These are phyloP conservation scores for Dianthus caryophyllus DNA, from an alignment of 148 eudicot species.

Conservation along the genomic window DNA sequence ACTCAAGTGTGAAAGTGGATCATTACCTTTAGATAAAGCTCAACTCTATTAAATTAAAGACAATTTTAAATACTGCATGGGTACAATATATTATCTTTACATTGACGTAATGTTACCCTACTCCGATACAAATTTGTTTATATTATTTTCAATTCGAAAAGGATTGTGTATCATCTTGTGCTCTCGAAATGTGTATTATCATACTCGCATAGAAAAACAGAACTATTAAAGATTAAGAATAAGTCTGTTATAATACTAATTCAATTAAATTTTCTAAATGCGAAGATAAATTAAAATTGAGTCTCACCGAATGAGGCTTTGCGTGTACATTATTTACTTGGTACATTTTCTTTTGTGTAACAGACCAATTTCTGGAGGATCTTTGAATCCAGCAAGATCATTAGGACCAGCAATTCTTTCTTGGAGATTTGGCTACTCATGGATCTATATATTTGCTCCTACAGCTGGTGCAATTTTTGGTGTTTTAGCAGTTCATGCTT, in stretches of 20 bases:
- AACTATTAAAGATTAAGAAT: not conserved
- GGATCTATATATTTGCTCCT: slow-evolving; percentile 76
- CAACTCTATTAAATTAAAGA: not conserved
- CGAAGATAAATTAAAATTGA: no score
- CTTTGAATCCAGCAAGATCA: slow-evolving; percentile 87
- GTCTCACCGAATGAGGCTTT: not conserved
- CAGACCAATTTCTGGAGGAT: slow-evolving; percentile 90
- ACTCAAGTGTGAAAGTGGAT: not conserved
- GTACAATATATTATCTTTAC: not conserved
- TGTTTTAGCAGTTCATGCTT: slow-evolving; percentile 40
- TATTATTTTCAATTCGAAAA: not conserved
- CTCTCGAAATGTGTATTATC: not conserved
- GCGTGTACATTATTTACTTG: not conserved
- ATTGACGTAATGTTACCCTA: not conserved
- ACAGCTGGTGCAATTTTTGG: slow-evolving; percentile 57
- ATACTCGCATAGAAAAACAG: not conserved
- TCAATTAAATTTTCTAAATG: not conserved
- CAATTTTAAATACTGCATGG: not conserved
- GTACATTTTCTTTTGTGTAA: not conserved
- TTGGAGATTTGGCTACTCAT: slow-evolving; percentile 52
- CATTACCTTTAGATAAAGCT: not conserved
- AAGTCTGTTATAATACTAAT: not conserved
- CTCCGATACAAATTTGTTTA: not conserved
- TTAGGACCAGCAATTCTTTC: slow-evolving; percentile 74
- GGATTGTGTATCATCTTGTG: not conserved